Evolutionary conservation across 768 basidiomycete species (phyloP).

Genomic region (Xerocomus brunneocitrinus): DNA sequence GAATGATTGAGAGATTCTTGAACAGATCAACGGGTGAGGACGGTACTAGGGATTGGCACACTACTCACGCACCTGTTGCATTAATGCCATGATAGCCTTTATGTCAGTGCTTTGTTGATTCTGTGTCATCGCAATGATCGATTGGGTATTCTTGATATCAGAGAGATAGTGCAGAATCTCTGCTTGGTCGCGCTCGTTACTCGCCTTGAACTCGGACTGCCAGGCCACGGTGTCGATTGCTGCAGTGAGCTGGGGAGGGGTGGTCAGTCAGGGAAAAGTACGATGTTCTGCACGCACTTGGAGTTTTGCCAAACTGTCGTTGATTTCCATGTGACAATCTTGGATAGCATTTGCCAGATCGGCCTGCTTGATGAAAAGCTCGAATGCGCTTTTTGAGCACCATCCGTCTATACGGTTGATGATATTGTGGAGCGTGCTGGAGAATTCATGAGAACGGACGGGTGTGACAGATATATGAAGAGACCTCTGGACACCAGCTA

Average conservation of each 20-base stretch:
- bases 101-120: slow-evolving; percentile 34
- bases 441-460: slow-evolving; percentile 5
- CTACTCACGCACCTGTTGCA: slow-evolving; percentile 41
- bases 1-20: slow-evolving; percentile 20
- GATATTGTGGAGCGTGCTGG: slow-evolving; percentile 34
- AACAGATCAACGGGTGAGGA: slow-evolving; percentile 13
- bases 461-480: background rate
- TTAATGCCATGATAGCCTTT: slow-evolving; percentile 41
- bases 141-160: slow-evolving; percentile 40
- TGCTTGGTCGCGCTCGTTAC: slow-evolving; percentile 38
- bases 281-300: slow-evolving; percentile 32
- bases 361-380: slow-evolving; percentile 43
- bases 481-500: slow-evolving; percentile 32
- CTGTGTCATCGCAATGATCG: slow-evolving; percentile 31
- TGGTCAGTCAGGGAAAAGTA: slow-evolving; percentile 6
- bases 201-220: slow-evolving; percentile 42
- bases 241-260: slow-evolving; percentile 37
- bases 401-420: slow-evolving; percentile 41
- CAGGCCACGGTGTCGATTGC: slow-evolving; percentile 44
- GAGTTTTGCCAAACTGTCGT: slow-evolving; percentile 44
- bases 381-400: slow-evolving; percentile 35
- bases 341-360: slow-evolving; percentile 43
- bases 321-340: slow-evolving; percentile 41
- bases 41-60: background rate
- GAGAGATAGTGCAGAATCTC: slow-evolving; percentile 42